Evolutionary conservation across 2,329 filamentous ascomycete species (phyloP), one percentile per base, ranked within the genome.

Genomic region (Lachnellula occidentalis): DNA sequence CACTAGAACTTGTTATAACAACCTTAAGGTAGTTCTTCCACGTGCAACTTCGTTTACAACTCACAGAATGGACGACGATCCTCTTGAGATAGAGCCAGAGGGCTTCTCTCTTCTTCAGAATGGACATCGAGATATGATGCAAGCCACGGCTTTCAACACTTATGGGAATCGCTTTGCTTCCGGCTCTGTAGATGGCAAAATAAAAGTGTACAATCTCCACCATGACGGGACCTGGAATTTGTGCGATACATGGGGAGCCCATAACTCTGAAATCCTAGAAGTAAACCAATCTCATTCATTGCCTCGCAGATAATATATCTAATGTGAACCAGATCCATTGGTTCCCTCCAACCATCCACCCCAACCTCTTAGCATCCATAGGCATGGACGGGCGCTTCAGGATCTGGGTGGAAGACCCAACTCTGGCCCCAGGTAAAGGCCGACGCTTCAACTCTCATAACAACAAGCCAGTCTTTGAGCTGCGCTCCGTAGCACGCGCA

Each of bases 131-230:
- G 88, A 70, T 48, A 68, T 70, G 61, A 58, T 69, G 15, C 62
- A 66, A 53, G 60, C 67, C 0, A 85, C 92, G 58, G 87, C 90
- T 62, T 95, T 95, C 79, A 96, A 96, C 72, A 86, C 85, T 62
- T 95, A 95, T 70, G 92, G 92, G 64, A 92, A 90, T 65, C 88
- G 92, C 63, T 92, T 92, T 76, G 88, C 92, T 42, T 94, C 91
- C 2, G 91, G 90, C 34, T 94, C 90, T 17, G 89, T 92, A 17
- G 92, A 97, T 71, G 92, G 95, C 70, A 90, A 88, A 70, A 87
- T 97, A 66, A 90, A 92, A 68, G 88, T 96, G 59, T 96, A 92
- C 80, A 90, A 92, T 71, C 81, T 86, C 47, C 87, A 94, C 36
- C 85, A 85, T 61, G 87, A 90, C 64, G 83, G 84, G 42, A 76